A percentile compares a stretch with the other conserved stretches of the same genome.
phyloP scores from a whole-genome alignment of 331 rosid genomes.

The Prunus yedoensis region DNA sequence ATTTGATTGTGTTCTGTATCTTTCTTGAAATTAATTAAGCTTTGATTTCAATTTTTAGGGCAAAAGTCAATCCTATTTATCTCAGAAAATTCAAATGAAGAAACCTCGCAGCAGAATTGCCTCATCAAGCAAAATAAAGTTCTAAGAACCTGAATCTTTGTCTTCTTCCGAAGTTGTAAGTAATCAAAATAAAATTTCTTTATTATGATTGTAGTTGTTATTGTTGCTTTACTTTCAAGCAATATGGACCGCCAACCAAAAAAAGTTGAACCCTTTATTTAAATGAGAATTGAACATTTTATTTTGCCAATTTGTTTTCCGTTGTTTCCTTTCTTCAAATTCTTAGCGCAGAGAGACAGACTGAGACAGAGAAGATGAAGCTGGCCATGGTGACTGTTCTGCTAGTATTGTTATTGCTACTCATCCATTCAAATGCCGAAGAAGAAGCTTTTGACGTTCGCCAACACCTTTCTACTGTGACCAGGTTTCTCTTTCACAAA shows the following conservation, averaged over 20 bases:
- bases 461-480: constrained; percentile 64
- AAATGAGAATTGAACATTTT: too few species aligned
- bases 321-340: background rate
- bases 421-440: constrained; percentile 34
- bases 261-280: too few species aligned
- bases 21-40: too few species aligned
- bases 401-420: constrained; percentile 17
- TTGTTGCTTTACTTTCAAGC: background rate
- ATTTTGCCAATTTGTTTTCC: background rate
- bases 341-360: background rate
- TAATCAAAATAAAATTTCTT: background rate
- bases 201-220: too few species aligned
- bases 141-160: constrained; percentile 33
- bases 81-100: constrained; percentile 30
- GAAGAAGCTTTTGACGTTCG: constrained; percentile 60
- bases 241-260: background rate
- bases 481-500: constrained; percentile 48
- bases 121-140: constrained; percentile 28
- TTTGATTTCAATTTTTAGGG: constrained; percentile 15
- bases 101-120: constrained; percentile 20
- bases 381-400: constrained; percentile 14
- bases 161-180: constrained; percentile 53
- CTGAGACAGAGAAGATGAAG: constrained; percentile 24
- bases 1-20: too few species aligned
- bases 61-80: background rate